Percentiles rank a stretch among this genome's conserved stretches.
These are phyloP conservation scores for Fusarium redolens DNA, from an alignment of 2,329 filamentous ascomycete genomes.

Conservation along the genomic window DNA sequence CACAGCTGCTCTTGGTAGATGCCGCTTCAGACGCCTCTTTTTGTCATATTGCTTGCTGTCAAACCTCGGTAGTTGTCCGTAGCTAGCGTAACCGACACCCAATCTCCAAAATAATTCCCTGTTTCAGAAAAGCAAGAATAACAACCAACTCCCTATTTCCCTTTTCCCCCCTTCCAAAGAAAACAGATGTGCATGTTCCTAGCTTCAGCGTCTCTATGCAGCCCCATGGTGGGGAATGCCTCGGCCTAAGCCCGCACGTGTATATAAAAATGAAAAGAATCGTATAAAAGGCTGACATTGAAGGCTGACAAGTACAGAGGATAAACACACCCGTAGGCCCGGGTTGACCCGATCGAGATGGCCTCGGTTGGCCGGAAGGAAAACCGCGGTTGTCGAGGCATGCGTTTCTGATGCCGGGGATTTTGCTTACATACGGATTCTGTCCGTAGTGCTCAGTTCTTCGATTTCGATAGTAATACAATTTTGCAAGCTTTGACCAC, in stretches of 20 bases:
- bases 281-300: neutral
- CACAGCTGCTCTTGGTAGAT: slow-evolving; percentile 24
- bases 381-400: slow-evolving; percentile 30
- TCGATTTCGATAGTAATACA: slow-evolving; percentile 31
- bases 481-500: neutral
- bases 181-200: neutral
- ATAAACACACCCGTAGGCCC: slow-evolving; percentile 31
- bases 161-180: slow-evolving; percentile 7
- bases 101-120: slow-evolving; percentile 28
- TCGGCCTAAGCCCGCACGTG: slow-evolving; percentile 38
- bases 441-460: slow-evolving; percentile 17
- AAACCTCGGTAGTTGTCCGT: slow-evolving; percentile 41
- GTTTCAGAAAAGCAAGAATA: slow-evolving; percentile 18
- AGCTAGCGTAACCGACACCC: slow-evolving; percentile 24
- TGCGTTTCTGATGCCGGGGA: slow-evolving; percentile 9
- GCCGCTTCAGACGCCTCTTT: slow-evolving; percentile 41
- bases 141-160: slow-evolving; percentile 19
- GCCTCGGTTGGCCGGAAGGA: slow-evolving; percentile 42
- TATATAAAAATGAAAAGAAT: slow-evolving; percentile 17
- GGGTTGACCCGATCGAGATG: slow-evolving; percentile 38
- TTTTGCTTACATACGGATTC: slow-evolving; percentile 24
- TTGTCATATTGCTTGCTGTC: slow-evolving; percentile 24
- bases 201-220: neutral
- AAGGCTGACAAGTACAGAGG: neutral
- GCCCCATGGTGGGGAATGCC: slow-evolving; percentile 17